Conservation (phyloP, 805 yeast species). For the Sporopachydermia lactativora region DNA sequence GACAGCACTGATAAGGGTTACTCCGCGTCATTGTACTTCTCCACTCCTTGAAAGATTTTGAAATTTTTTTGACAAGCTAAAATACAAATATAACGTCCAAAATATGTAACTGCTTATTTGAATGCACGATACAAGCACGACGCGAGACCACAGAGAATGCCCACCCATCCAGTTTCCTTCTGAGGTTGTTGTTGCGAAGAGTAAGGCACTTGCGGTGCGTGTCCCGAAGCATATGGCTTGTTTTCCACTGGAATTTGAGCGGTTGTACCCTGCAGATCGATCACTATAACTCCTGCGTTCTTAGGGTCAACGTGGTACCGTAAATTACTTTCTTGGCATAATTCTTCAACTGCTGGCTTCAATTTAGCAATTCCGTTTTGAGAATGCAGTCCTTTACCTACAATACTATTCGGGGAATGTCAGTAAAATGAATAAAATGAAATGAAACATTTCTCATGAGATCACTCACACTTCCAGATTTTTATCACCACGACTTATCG, state of each 20-base stretch:
- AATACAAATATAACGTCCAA: no score
- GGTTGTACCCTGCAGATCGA: constrained; percentile 60
- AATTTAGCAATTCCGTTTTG: constrained; percentile 70
- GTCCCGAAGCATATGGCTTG: constrained; percentile 17
- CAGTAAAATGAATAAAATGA: not conserved
- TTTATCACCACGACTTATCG: constrained; percentile 39
- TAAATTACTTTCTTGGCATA: constrained; percentile 56
- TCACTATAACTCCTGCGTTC: constrained; percentile 69
- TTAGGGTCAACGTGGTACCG: constrained; percentile 47
- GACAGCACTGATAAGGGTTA: no score
- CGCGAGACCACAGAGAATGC: not conserved
- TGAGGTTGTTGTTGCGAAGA: constrained; percentile 1
- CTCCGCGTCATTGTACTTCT: no score
- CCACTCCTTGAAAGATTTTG: no score
- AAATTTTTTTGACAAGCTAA: no score
- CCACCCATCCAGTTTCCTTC: not conserved
- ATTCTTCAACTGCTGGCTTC: constrained; percentile 75
- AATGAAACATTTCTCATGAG: constrained; percentile 1
- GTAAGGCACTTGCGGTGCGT: not conserved
- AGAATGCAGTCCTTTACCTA: constrained; percentile 87
- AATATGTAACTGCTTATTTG: no score
- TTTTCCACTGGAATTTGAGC: constrained; percentile 71
- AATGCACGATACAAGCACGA: not conserved
- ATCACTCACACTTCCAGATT: constrained; percentile 39
- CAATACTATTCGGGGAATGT: constrained; percentile 32